Evolutionary conservation across 2,329 filamentous ascomycete genomes (phyloP).

Genomic region (Colletotrichum scovillei): DNA sequence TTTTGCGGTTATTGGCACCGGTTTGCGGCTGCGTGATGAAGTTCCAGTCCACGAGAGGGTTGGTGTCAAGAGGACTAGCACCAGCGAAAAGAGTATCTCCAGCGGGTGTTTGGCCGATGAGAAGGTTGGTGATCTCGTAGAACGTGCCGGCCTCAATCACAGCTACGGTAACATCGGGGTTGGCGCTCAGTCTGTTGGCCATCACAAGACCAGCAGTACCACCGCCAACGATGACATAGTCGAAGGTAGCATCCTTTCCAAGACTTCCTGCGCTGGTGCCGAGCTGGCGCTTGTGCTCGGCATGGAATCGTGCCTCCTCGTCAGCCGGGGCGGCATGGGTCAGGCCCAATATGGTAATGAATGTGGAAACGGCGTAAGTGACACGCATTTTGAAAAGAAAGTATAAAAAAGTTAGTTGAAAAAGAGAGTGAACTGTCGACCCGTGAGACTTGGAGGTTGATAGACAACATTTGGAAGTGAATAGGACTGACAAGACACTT

Average conservation of each 20-base stretch:
- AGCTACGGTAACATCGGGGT: slow-evolving; percentile 44
- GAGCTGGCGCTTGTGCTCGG: slow-evolving; percentile 27
- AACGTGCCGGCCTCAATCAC: slow-evolving; percentile 52
- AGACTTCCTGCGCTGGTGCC: slow-evolving; percentile 20
- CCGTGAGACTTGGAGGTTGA: background rate
- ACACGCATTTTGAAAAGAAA: slow-evolving; percentile 4
- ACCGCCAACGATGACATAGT: slow-evolving; percentile 48
- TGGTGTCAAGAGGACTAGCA: slow-evolving; percentile 25
- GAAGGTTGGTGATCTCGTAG: slow-evolving; percentile 44
- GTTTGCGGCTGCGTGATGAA: slow-evolving; percentile 41
- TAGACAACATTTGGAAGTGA: background rate
- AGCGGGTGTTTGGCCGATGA: slow-evolving; percentile 40
- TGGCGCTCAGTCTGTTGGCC: slow-evolving; percentile 45
- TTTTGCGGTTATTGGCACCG: slow-evolving; percentile 39
- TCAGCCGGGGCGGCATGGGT: slow-evolving; percentile 12
- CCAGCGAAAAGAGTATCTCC: slow-evolving; percentile 19
- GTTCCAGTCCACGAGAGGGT: slow-evolving; percentile 45
- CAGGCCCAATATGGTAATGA: background rate
- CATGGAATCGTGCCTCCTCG: slow-evolving; percentile 13
- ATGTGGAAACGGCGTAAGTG: background rate
- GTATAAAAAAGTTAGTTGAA: background rate
- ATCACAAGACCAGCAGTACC: slow-evolving; percentile 51
- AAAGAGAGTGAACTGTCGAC: background rate
- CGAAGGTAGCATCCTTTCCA: slow-evolving; percentile 31
- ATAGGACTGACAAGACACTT: background rate